Conservation (phyloP, 495 filamentous ascomycete genomes). For the Penicillium paradoxum region DNA sequence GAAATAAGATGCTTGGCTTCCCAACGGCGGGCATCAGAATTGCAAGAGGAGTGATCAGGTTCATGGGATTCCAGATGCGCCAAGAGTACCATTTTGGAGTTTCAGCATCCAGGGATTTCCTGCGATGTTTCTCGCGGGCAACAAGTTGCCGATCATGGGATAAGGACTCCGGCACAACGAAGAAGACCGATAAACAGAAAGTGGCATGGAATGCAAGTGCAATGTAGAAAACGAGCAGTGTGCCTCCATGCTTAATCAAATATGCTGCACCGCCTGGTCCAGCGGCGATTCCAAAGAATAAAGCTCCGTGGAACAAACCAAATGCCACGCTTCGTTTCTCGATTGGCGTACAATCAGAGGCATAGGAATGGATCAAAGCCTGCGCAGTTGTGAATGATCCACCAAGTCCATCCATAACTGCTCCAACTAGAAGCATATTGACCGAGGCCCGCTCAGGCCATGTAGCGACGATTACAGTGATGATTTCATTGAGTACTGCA, state of each 20-base stretch:
- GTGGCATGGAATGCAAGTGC: conserved; percentile 63
- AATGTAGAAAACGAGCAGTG: conserved; percentile 74
- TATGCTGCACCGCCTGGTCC: conserved; percentile 77
- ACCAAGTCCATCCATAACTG: conserved; percentile 70
- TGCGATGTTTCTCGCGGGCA: conserved; percentile 62
- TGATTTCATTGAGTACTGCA: conserved; percentile 61
- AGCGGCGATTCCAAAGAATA: conserved; percentile 80
- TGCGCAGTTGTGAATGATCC: conserved; percentile 82
- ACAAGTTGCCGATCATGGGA: conserved; percentile 58
- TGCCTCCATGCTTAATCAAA: conserved; percentile 59
- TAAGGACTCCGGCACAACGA: conserved; percentile 78
- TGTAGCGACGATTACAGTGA: conserved; percentile 70
- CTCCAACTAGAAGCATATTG: conserved; percentile 68
- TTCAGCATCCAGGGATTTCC: conserved; percentile 13
- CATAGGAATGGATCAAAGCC: conserved; percentile 79
- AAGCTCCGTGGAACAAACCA: conserved; percentile 78
- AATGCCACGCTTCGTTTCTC: conserved; percentile 78
- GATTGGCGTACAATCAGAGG: conserved; percentile 78
- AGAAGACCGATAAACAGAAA: conserved; percentile 63
- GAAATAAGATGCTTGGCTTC: conserved; percentile 51
- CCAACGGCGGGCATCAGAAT: conserved; percentile 73
- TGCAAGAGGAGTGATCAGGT: conserved; percentile 67
- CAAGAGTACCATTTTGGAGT: conserved; percentile 13
- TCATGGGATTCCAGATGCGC: conserved; percentile 41
- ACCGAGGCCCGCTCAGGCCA: conserved; percentile 67